Evolutionary conservation across 2,329 filamentous ascomycete species (phyloP), one percentile per base, ranked within the genome.

Genomic region (Pseudocercospora musae): DNA sequence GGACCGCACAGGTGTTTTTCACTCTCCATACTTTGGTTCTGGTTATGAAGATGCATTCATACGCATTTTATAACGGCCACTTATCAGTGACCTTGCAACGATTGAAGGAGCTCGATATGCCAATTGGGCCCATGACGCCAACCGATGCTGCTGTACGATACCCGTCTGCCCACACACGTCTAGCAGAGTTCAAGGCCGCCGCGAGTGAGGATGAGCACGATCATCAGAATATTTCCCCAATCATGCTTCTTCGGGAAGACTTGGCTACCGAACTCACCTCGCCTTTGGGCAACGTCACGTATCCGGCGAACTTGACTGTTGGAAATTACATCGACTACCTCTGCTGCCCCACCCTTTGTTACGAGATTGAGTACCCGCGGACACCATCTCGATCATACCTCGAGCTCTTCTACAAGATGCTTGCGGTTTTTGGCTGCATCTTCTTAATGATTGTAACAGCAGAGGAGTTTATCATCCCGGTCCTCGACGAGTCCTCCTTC

Each of bases 11-110:
- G 74, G 95, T 99, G 42, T 99, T 96, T 76, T 85, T 99, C 70
- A 89, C 93, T 10, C 82, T 99, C 33, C 95, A 99, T 77, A 89
- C 92, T 48, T 87, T 99, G 78, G 89, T 91, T 7, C 83, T 99
- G 20, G 87, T 97, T 56, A 99, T 99, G 95, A 99, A 99, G 82
- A 95, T 98, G 87, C 95, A 99, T 76, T 97, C 93, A 5, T 99
- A 96, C 73, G 90, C 92, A 23, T 99, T 98, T 77, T 99, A 99
- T 80, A 98, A 97, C 71, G 95, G 95, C 10, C 95, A 99, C 76
- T 82, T 99, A 15, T 91, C 89, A 69, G 91, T 95, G 75, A 96
- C 92, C 0, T 86, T 96, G 75, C 88, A 89, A 73, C 88, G 92
- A 10, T 82, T 99, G 11, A 86, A 85, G 60, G 87, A 87, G 44